Conservation (phyloP, 208 protist species). For the Phytomonas sp. region DNA sequence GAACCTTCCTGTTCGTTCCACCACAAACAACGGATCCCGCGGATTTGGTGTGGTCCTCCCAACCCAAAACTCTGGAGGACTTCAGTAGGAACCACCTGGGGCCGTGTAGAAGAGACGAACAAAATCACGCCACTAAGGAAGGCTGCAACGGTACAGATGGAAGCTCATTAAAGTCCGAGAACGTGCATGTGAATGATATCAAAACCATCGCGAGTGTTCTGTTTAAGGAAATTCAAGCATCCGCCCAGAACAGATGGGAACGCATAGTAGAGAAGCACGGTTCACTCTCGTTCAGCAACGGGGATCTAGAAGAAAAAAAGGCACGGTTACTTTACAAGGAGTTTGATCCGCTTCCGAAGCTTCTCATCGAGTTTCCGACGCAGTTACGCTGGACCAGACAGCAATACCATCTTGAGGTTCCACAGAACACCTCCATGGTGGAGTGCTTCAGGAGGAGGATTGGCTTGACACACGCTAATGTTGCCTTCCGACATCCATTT, state of each 20-base stretch:
- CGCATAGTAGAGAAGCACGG: neutral
- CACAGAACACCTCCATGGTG: neutral
- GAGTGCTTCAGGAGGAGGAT: neutral
- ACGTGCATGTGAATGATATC: neutral
- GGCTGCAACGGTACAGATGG: neutral
- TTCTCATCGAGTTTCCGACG: slow-evolving; percentile 19
- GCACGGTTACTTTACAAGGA: neutral
- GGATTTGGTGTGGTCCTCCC: slow-evolving; percentile 22
- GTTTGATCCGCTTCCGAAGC: slow-evolving; percentile 11
- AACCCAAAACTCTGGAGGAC: slow-evolving; percentile 4
- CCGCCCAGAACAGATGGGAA: neutral
- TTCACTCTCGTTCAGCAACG: neutral
- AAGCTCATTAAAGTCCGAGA: neutral
- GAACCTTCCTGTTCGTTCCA: slow-evolving; percentile 26
- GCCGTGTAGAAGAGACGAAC: neutral
- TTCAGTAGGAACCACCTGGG: neutral
- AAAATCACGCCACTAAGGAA: neutral
- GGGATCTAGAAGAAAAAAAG: neutral
- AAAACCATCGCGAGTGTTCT: neutral
- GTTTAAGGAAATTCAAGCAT: neutral
- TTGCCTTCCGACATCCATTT: slow-evolving; percentile 23
- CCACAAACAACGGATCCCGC: slow-evolving; percentile 14
- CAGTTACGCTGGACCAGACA: slow-evolving; percentile 25
- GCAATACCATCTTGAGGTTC: slow-evolving; percentile 16
- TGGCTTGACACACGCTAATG: neutral